These are phyloP conservation scores for Dictyostelium intermedium DNA, from an alignment of 78 protist species.

Conservation along the genomic window DNA sequence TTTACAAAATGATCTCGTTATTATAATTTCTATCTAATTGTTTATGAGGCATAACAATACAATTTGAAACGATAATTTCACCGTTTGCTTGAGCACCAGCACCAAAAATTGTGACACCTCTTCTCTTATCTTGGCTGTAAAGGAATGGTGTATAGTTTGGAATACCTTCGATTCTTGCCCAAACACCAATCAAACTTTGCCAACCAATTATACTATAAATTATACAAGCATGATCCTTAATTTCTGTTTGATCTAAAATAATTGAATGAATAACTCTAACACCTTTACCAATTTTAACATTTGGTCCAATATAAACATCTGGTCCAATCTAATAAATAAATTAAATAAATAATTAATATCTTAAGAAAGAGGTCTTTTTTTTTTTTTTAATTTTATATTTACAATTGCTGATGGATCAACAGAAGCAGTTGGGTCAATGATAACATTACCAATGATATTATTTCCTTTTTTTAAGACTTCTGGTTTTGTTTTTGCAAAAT, in stretches of 20 bases:
- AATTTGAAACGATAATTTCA: slow-evolving; percentile 68
- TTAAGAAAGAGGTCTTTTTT: too few species aligned
- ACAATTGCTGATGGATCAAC: slow-evolving; percentile 77
- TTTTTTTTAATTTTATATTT: not conserved
- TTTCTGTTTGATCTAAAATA: slow-evolving; percentile 63
- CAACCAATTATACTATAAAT: slow-evolving; percentile 79
- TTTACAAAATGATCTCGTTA: slow-evolving; percentile 74
- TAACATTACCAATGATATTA: slow-evolving; percentile 73
- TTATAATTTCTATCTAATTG: slow-evolving; percentile 58
- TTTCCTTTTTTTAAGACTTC: slow-evolving; percentile 19
- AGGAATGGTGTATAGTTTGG: slow-evolving; percentile 64
- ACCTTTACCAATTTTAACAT: slow-evolving; percentile 81
- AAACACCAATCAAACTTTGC: slow-evolving; percentile 69
- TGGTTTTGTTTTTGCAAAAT: slow-evolving; percentile 67
- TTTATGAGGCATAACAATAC: slow-evolving; percentile 86
- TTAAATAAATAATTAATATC: not conserved
- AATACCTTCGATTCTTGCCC: slow-evolving; percentile 85
- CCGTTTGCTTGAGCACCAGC: slow-evolving; percentile 74
- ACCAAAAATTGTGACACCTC: slow-evolving; percentile 79
- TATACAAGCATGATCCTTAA: slow-evolving; percentile 77
- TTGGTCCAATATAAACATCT: slow-evolving; percentile 80
- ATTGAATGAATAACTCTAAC: slow-evolving; percentile 82
- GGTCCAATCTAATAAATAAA: slow-evolving; percentile 61
- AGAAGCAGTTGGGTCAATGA: slow-evolving; percentile 75
- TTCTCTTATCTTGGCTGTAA: slow-evolving; percentile 54